Conservation (phyloP, 805 yeast species). For the Yarrowia divulgata region DNA sequence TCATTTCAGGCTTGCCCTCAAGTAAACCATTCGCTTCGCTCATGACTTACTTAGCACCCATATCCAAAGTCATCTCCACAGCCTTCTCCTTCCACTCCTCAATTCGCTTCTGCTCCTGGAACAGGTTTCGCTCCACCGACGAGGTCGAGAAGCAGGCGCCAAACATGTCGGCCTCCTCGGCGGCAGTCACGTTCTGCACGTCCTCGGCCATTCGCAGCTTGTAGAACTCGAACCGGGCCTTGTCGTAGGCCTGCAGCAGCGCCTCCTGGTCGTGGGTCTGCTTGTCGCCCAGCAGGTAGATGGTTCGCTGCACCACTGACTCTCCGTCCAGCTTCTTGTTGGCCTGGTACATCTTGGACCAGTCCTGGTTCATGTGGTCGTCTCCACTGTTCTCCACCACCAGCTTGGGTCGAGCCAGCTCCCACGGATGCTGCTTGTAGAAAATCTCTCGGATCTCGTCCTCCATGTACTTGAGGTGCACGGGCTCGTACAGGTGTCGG, state of each 20-base stretch:
- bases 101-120: conserved; percentile 72
- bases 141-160: conserved; percentile 77
- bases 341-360: conserved; percentile 80
- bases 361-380: conserved; percentile 64
- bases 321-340: conserved; percentile 87
- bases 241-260: conserved; percentile 73
- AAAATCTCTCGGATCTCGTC: conserved; percentile 84
- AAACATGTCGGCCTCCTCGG: conserved; percentile 84
- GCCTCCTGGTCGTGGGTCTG: conserved; percentile 44
- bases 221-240: conserved; percentile 88
- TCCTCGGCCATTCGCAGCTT: conserved; percentile 84
- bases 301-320: conserved; percentile 76
- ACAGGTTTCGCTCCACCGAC: conserved; percentile 70
- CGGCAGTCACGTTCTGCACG: conserved; percentile 69
- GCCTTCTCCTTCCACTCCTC: conserved; percentile 80
- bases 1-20: no score
- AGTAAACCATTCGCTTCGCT: neutral
- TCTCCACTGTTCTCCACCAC: conserved; percentile 77
- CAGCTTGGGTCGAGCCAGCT: conserved; percentile 85
- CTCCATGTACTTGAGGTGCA: conserved; percentile 66
- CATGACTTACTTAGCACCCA: conserved; percentile 47
- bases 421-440: conserved; percentile 98
- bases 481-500: conserved; percentile 58
- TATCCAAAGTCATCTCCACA: conserved; percentile 63
- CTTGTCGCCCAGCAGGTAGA: conserved; percentile 57